These are phyloP conservation scores for Alternaria gansuensis DNA, from an alignment of 2,329 filamentous ascomycete species.

Conservation along the genomic window DNA sequence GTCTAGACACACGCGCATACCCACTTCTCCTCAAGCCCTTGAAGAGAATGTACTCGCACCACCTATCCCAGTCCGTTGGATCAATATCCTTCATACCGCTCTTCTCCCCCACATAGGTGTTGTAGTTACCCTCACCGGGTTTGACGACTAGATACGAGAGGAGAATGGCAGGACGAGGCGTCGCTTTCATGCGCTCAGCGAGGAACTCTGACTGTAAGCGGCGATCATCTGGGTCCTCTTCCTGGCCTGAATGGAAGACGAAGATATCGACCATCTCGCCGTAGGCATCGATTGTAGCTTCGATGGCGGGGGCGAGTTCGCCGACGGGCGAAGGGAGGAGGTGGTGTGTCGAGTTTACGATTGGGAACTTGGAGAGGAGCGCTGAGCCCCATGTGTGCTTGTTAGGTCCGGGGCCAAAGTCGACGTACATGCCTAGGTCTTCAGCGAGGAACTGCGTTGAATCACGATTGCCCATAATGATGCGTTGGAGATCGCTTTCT, in stretches of 20 bases:
- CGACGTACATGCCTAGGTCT: slow-evolving; percentile 97
- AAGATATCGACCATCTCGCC: slow-evolving; percentile 90
- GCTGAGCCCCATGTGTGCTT: slow-evolving; percentile 98
- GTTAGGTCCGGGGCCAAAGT: slow-evolving; percentile 96
- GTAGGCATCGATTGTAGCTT: slow-evolving; percentile 94
- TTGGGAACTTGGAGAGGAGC: slow-evolving; percentile 95
- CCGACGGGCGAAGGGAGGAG: slow-evolving; percentile 92
- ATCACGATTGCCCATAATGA: slow-evolving; percentile 99
- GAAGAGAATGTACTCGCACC: slow-evolving; percentile 99
- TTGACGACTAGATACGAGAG: slow-evolving; percentile 93
- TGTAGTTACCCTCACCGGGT: slow-evolving; percentile 92
- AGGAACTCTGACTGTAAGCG: slow-evolving; percentile 87
- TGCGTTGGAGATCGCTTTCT: slow-evolving; percentile 91
- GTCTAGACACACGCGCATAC: slow-evolving; percentile 87
- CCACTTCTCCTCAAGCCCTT: slow-evolving; percentile 85
- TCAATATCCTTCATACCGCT: slow-evolving; percentile 98
- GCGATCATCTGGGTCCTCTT: slow-evolving; percentile 93
- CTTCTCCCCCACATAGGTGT: slow-evolving; percentile 85
- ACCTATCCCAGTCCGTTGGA: slow-evolving; percentile 89
- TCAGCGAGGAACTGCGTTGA: slow-evolving; percentile 94
- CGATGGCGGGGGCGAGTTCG: slow-evolving; percentile 93
- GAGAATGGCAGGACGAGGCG: slow-evolving; percentile 80
- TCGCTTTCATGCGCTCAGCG: slow-evolving; percentile 84
- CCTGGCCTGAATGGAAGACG: slow-evolving; percentile 98
- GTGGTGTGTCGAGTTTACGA: slow-evolving; percentile 95